A percentile compares a stretch with the other conserved stretches of the same genome.
These are phyloP conservation scores for Eremochloa ophiuroides DNA, from an alignment of 176 grass and related monocot genomes.

Conservation along the genomic window DNA sequence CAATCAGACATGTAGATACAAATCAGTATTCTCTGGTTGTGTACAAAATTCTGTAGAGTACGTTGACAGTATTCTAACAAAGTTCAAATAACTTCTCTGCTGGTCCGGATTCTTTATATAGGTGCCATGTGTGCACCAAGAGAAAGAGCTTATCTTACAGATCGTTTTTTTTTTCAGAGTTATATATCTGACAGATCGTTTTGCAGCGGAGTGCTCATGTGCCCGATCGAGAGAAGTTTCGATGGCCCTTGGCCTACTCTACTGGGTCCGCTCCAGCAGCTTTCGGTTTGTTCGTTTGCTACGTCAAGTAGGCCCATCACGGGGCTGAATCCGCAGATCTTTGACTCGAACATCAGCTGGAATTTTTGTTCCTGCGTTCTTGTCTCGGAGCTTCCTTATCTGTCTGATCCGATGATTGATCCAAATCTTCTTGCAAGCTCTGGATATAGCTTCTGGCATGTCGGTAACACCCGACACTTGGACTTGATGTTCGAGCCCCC, in stretches of 20 bases:
- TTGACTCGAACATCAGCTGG: conserved; percentile 34
- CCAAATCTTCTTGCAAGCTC: not conserved
- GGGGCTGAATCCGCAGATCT: conserved; percentile 37
- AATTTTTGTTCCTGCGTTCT: not conserved
- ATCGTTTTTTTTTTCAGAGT: no score
- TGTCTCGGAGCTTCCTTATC: conserved; percentile 7
- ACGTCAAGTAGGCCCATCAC: not conserved
- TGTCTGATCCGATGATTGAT: conserved; percentile 20
- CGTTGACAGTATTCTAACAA: not conserved
- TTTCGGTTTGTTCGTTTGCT: conserved; percentile 28
- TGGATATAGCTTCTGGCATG: not conserved
- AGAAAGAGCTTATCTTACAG: not conserved
- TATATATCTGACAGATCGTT: no score
- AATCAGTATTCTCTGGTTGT: conserved; percentile 22
- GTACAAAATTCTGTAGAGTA: not conserved
- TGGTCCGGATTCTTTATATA: conserved; percentile 5
- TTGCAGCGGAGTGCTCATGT: not conserved
- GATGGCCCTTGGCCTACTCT: not conserved
- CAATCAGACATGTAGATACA: conserved; percentile 10
- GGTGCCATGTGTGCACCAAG: not conserved
- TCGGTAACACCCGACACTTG: not conserved
- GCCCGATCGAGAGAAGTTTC: not conserved
- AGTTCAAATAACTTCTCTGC: not conserved
- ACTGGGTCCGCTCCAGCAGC: conserved; percentile 10
- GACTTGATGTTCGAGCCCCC: not conserved